Evolutionary conservation across 2,329 filamentous ascomycete species (phyloP), one percentile per base, ranked within the genome.

Genomic region (Trichoderma sp.): DNA sequence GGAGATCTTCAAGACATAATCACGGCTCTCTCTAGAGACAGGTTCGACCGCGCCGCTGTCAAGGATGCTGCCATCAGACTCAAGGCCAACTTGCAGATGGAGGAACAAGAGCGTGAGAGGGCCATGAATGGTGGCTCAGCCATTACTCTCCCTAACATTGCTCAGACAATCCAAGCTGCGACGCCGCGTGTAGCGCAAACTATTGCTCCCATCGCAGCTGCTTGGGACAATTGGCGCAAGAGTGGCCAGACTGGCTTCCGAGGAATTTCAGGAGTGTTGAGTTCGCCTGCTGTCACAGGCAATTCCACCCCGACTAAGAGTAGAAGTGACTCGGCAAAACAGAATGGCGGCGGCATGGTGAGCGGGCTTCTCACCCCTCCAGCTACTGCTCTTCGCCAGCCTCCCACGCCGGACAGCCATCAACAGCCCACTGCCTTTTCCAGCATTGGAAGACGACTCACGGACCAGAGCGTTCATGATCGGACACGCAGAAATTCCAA

Each of bases 71-170:
- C 93, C 43, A 98, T 98, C 74, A 91, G 96, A 65, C 89, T 99
- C 70, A 93, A 93, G 77, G 93, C 96, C 16, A 97, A 97, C 76
- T 84, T 99, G 43, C 93, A 98, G 78, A 99, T 99, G 96, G 95
- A 99, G 79, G 92, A 96, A 77, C 93, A 97, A 78, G 94, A 97
- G 80, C 92, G 93, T 63, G 95, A 98, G 79, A 88, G 96, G 70
- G 90, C 93, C 0, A 87, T 92, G 81, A 89, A 91, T 66, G 90
- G 90, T 59, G 87, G 87, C 16, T 91, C 89, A 8, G 83, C 87
- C 32, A 85, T 90, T 70, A 87, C 84, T 66, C 84, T 96, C 73
- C 91, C 92, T 5, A 92, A 91, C 51, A 87, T 97, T 52, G 91
- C 93, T 1, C 90, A 91, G 58, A 87, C 92, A 37, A 89, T 94